Conservation (phyloP, 495 filamentous ascomycete species). For the Aspergillus panamensis region DNA sequence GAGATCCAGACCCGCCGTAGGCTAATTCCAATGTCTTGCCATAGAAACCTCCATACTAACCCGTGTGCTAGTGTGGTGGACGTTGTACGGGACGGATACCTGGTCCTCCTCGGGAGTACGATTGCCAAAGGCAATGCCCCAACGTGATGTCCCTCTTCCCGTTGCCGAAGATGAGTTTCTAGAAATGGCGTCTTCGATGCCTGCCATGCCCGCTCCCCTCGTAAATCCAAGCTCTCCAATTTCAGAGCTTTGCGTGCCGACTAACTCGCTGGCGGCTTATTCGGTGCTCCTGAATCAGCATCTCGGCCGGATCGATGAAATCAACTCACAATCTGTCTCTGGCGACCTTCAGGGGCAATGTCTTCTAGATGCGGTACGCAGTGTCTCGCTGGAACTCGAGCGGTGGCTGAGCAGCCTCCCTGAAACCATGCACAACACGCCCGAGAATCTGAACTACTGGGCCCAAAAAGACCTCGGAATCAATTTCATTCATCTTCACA, state of each 20-base stretch:
- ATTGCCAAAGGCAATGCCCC: neutral
- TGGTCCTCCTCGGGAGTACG: neutral
- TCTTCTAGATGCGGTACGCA: neutral
- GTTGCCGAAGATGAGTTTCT: neutral
- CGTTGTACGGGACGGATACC: constrained; percentile 2
- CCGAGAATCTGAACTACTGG: neutral
- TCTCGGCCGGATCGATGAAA: neutral
- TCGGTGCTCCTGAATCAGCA: neutral
- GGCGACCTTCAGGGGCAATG: neutral
- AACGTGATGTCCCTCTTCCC: neutral
- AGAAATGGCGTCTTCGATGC: neutral
- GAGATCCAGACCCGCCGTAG: neutral
- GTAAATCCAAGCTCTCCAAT: neutral
- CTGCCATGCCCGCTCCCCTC: neutral
- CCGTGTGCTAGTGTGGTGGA: neutral
- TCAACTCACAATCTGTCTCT: neutral
- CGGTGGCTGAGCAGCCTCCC: neutral
- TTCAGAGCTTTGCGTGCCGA: neutral
- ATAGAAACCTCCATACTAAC: neutral
- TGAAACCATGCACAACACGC: neutral
- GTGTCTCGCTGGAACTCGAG: neutral
- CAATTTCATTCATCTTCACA: neutral
- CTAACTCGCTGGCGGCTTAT: neutral
- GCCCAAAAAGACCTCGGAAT: neutral
- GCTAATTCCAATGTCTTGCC: neutral